phyloP scores from a whole-genome alignment of 441 rosid genomes.

The Francoa sonchifolia region DNA sequence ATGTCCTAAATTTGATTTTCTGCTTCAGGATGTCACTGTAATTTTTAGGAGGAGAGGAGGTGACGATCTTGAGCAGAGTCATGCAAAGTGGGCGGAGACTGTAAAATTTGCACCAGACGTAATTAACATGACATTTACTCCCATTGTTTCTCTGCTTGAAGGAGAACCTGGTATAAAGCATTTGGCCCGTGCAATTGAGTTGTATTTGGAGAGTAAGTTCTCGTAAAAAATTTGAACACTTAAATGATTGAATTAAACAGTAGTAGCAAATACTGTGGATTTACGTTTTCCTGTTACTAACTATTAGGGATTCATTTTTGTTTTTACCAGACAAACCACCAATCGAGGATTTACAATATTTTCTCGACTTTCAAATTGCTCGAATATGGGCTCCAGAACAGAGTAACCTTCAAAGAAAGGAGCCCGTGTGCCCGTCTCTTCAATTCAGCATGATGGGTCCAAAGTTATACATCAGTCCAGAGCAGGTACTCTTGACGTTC shows the following conservation, averaged over 20 bases:
- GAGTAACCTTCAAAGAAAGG: conserved; percentile 60
- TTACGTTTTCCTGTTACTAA: not conserved
- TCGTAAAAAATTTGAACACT: too few relatives aligned
- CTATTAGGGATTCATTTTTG: not conserved
- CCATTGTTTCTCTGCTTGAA: conserved; percentile 53
- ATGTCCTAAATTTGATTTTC: conserved; percentile 17
- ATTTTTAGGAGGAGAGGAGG: conserved; percentile 81
- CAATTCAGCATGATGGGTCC: conserved; percentile 86
- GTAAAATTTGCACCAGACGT: conserved; percentile 54
- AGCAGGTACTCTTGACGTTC: conserved; percentile 35
- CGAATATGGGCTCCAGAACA: conserved; percentile 72
- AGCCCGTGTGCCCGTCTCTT: conserved; percentile 55
- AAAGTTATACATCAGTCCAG: conserved; percentile 58
- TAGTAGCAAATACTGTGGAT: too few relatives aligned
- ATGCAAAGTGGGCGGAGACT: conserved; percentile 51
- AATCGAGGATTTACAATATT: conserved; percentile 63
- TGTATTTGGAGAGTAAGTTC: conserved; percentile 64
- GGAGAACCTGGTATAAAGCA: conserved; percentile 58
- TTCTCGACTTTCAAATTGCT: conserved; percentile 62
- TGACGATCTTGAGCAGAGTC: conserved; percentile 72
- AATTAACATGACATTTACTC: conserved; percentile 56
- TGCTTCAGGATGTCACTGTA: conserved; percentile 69
- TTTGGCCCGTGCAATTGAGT: conserved; percentile 53
- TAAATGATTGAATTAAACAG: too few relatives aligned
- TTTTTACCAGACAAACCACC: conserved; percentile 59